Evolutionary conservation across 2,329 filamentous ascomycete genomes (phyloP), one percentile per base, ranked within the genome.

Genomic region (Colletotrichum sublineola): DNA sequence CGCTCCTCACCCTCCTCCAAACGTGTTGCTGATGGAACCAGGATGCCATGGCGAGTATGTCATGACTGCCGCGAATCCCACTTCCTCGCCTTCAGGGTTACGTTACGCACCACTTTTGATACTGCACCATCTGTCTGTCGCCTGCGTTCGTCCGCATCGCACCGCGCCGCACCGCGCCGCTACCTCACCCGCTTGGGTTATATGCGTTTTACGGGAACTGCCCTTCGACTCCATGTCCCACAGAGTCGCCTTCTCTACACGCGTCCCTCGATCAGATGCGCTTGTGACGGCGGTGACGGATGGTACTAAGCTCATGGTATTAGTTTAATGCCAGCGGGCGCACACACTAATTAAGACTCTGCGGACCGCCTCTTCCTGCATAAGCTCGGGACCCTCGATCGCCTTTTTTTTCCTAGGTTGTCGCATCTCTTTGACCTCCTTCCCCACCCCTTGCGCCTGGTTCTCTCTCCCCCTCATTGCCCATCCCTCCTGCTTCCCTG

Each of bases 341-440:
- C 61, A 50, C 31, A 55, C 66, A 72, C 70, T 64, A 65, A 46
- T 46, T n/a, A 46, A 53, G 66, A 72, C 42, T 38, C 60, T 61
- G 61, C 70, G 60, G 66, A 64, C 66, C 70, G 66, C 46, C 55
- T 72, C 61, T 64, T 69, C 60, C 66, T 72, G 70, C 70, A 72
- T 72, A 69, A 72, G 60, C 66, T 53, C 64, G 63, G 60, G 66
- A 46, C 65, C 38, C 48, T 61, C 44, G 40, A 67, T 68, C 46
- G 58, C 48, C 61, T 20, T 63, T 36, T 63, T 18, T 14, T 24
- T 24, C 24, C 24, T 42, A 15, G 29, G 20, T 55, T 60, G n/a
- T 31, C 42, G 44, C 24, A 50, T 58, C 33, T 58, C 66, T 64
- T 63, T 58, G 65, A 58, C 60, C 38, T 40, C 38, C 38, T 15